Base-by-base conservation (phyloP, 495 filamentous ascomycete species). In the Glonium stellatum region DNA sequence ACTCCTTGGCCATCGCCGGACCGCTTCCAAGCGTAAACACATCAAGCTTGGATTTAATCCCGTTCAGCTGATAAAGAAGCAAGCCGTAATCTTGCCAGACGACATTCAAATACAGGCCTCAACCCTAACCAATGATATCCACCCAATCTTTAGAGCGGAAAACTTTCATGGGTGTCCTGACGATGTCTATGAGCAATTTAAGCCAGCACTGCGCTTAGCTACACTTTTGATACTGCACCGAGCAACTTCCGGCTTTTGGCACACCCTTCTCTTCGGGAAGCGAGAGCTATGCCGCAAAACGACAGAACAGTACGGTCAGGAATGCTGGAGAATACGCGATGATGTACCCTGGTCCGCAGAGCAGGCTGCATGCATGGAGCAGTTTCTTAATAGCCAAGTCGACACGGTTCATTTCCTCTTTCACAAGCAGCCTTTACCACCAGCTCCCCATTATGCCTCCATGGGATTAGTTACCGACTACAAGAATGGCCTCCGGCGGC, bases 151-250 rank as follows among this genome's bases (percentile, higher is more conserved):
- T 35, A 61, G 61, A 13, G 31, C 49, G 1, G 68, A 70, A 25
- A 70, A 70, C 51, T 70, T 70, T 47, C 62, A 70, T 53, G 68
- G 60, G 9, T 70, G 68, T 47, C 60, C 68, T 9, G 60, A 66
- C 31, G 66, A 41, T n/a, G 56, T 70, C 31, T 70, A 70, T 37
- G 68, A 70, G 31, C 41, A 58, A 10, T 51, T 70, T 12, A 70
- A 66, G 44, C 68, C 68, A 54, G 68, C 65, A 37, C 51, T 70
- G 39, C 57, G 66, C 19, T 63, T 70, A 18, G 62, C 59, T 55
- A 68, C 68, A 1, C 48, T 64, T 27, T 56, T 68, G 13, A 44
- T 70, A 1, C 53, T 67, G 31, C 61, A 61, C 55, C 62, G 65
- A 46, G 65, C 66, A 13, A 66, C 66, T 12, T 61, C 68, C 0